These are phyloP conservation scores for Parathielavia appendiculata DNA, from an alignment of 495 filamentous ascomycete genomes.

Conservation along the genomic window DNA sequence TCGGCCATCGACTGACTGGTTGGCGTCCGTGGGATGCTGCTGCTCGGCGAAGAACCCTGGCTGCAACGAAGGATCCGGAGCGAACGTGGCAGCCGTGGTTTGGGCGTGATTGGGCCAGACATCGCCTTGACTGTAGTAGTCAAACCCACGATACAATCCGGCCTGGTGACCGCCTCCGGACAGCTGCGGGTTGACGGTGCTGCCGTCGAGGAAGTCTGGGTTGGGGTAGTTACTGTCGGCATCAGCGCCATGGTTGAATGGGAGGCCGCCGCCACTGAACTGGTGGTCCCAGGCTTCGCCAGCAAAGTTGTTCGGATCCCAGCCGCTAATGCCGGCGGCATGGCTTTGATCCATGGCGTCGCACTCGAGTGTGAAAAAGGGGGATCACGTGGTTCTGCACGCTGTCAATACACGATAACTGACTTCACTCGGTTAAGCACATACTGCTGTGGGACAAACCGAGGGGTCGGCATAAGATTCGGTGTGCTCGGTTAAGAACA, in stretches of 20 bases:
- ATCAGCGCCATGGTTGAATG: slow-evolving; percentile 19
- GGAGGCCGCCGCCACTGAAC: slow-evolving; percentile 9
- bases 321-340: slow-evolving; percentile 20
- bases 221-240: slow-evolving; percentile 21
- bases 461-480: too few relatives aligned
- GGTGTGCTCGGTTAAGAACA: background rate
- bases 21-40: slow-evolving; percentile 14
- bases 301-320: slow-evolving; percentile 25
- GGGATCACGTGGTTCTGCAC: slow-evolving; percentile 18
- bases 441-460: slow-evolving; percentile 11
- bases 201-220: slow-evolving; percentile 21
- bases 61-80: slow-evolving; percentile 18
- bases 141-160: slow-evolving; percentile 19
- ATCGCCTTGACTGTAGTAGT: slow-evolving; percentile 19
- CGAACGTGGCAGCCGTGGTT: slow-evolving; percentile 14
- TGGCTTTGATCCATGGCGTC: slow-evolving; percentile 28
- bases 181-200: slow-evolving; percentile 21
- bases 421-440: slow-evolving; percentile 6
- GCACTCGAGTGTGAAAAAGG: slow-evolving; percentile 14
- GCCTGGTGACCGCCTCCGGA: slow-evolving; percentile 19
- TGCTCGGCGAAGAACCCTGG: slow-evolving; percentile 20
- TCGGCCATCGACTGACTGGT: slow-evolving; percentile 20
- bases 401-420: slow-evolving; percentile 6
- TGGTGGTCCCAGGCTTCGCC: slow-evolving; percentile 27
- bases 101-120: slow-evolving; percentile 22